Percentiles rank a stretch among this genome's conserved stretches.
Conservation (phyloP, 495 filamentous ascomycete genomes). For the Aspergillus bertholletiae region DNA sequence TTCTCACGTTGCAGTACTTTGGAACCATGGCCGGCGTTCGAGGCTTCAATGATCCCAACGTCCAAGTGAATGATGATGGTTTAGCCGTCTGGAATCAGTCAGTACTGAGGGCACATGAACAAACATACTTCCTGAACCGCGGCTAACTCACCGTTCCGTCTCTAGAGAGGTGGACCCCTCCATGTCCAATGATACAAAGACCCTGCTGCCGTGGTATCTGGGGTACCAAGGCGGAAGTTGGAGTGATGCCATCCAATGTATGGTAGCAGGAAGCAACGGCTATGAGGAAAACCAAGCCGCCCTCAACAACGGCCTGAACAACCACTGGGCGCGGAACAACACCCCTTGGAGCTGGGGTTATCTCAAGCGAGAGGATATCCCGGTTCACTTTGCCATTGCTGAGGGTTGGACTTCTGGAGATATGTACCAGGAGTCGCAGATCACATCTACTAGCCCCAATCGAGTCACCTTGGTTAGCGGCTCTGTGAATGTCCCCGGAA, state of each 20-base stretch:
- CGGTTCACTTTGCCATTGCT: constrained; percentile 51
- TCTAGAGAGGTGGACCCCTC: constrained; percentile 14
- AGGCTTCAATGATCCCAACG: constrained; percentile 55
- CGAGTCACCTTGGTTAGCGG: constrained; percentile 53
- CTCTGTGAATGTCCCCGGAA: constrained; percentile 49
- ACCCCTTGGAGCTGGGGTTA: constrained; percentile 54
- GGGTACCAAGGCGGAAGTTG: constrained; percentile 46
- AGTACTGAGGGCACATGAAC: constrained; percentile 13
- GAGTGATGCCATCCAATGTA: constrained; percentile 51
- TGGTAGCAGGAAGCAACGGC: constrained; percentile 48
- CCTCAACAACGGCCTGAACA: constrained; percentile 47
- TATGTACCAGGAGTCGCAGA: constrained; percentile 56
- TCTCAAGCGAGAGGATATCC: constrained; percentile 45
- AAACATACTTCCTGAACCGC: constrained; percentile 13
- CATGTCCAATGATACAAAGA: constrained; percentile 29
- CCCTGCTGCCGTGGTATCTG: constrained; percentile 51
- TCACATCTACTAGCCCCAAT: constrained; percentile 53
- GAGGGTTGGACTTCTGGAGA: constrained; percentile 52
- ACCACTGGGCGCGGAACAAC: constrained; percentile 50
- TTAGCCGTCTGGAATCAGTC: constrained; percentile 47
- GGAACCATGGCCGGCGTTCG: constrained; percentile 55
- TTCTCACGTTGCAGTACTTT: constrained; percentile 36
- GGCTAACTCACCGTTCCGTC: background rate
- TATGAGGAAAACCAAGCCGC: constrained; percentile 50
- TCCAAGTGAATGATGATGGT: constrained; percentile 46